A percentile compares a stretch with the other conserved stretches of the same genome.
Conservation (phyloP, 352 stramenopile genomes). For the Phytopythium delawarense region DNA sequence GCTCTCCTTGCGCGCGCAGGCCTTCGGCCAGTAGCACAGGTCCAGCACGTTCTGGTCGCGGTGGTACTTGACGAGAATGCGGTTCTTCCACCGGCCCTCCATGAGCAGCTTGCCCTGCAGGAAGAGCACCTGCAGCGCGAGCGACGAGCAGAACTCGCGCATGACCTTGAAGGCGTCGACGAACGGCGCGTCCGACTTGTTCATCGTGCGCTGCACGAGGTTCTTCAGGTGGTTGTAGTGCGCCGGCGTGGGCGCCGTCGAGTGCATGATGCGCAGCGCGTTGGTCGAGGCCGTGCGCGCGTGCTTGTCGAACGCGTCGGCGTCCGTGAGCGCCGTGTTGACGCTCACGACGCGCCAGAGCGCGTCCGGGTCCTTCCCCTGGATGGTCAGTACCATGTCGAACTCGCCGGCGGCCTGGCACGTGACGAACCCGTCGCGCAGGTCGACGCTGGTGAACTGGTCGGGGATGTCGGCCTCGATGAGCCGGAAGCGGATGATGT, state of each 20-base stretch:
- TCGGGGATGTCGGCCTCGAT: slow-evolving; percentile 78
- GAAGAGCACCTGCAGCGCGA: slow-evolving; percentile 72
- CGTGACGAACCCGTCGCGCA: slow-evolving; percentile 76
- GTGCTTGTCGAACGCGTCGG: slow-evolving; percentile 49
- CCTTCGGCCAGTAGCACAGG: slow-evolving; percentile 80
- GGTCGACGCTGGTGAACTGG: slow-evolving; percentile 73
- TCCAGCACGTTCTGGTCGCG: slow-evolving; percentile 75
- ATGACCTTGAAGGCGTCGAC: slow-evolving; percentile 79
- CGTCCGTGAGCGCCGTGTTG: slow-evolving; percentile 68
- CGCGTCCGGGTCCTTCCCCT: slow-evolving; percentile 70
- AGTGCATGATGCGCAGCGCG: slow-evolving; percentile 72
- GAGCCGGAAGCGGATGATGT: slow-evolving; percentile 79
- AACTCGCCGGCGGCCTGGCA: slow-evolving; percentile 77
- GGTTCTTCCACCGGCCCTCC: slow-evolving; percentile 78
- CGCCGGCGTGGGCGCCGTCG: slow-evolving; percentile 55
- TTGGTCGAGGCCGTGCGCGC: slow-evolving; percentile 55
- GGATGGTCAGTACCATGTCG: slow-evolving; percentile 80
- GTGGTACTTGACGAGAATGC: slow-evolving; percentile 75
- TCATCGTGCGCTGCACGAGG: slow-evolving; percentile 82
- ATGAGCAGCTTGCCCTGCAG: slow-evolving; percentile 74
- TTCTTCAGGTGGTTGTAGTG: slow-evolving; percentile 86
- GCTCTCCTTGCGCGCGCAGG: slow-evolving; percentile 52
- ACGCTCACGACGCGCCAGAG: slow-evolving; percentile 81
- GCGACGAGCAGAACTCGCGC: slow-evolving; percentile 77
- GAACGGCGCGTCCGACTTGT: slow-evolving; percentile 76